Base-by-base conservation (phyloP, 192 early-diverging fungal genomes). In the Podila horticola region DNA sequence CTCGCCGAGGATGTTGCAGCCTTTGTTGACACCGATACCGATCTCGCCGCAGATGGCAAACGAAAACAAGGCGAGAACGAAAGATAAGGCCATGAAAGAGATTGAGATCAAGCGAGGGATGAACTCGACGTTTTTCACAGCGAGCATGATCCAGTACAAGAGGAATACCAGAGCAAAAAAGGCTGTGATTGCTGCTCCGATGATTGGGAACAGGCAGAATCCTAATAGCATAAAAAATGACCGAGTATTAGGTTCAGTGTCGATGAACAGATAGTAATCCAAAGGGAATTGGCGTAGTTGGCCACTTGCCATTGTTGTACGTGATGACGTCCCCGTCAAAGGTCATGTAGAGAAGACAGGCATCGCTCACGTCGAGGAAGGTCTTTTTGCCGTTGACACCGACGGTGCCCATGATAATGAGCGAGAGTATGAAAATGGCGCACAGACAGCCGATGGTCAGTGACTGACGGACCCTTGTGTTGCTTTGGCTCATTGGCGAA, bases 201-300 rank as follows among this genome's bases (percentile, higher is more conserved):
- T 26, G 33, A 79, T 71, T 12, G 76, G 76, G 70, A 79, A 79
- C 24, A 79, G 65, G 64, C 76, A 79, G 22, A 67, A 72, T 5
- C 59, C 60, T 61, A 26, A 26, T 52, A 24, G 52, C 8, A 10
- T 2, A 55, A 26, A 3, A 55, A 10, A 6, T 55, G 0, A 7
- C 52, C 8, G 2, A 2, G 50, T 55, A 24, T 55, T 55, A 26
- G 6, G 52, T 4, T 55, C 24, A 55, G 22, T n/a, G 9, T 17
- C 20, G 17, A 55, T 6, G 52, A 52, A 24, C n/a, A 22, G 20
- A 55, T 13, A 4, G 11, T 8, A 55, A n/a, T 55, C 2, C 10
- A 19, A 55, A 24, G n/a, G 8, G 8, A 26, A 24, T 24, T 0
- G 17, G 17, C 24, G 8, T 4, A 36, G 5, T 61, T 17, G 20